These are phyloP conservation scores for Stromatinia cepivora DNA, from an alignment of 2,329 filamentous ascomycete species.

Conservation along the genomic window DNA sequence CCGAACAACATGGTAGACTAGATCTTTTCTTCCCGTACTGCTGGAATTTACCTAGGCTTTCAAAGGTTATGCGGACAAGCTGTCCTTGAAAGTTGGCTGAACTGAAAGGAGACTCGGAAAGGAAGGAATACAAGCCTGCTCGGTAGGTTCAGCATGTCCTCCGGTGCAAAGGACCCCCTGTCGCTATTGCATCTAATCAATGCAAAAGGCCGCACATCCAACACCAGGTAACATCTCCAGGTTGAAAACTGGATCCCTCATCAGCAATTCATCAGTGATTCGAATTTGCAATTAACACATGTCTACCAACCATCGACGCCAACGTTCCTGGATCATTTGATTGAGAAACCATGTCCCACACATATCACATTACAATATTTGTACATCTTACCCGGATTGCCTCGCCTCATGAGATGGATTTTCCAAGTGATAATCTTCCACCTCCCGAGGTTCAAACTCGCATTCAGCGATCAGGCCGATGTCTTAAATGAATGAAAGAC, in stretches of 20 bases:
- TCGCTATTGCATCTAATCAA: slow-evolving; percentile 27
- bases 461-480: slow-evolving; percentile 15
- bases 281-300: slow-evolving; percentile 19
- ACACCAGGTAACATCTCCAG: slow-evolving; percentile 26
- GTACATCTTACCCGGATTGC: slow-evolving; percentile 18
- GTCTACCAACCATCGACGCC: slow-evolving; percentile 19
- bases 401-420: slow-evolving; percentile 12
- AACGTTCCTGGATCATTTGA: slow-evolving; percentile 19
- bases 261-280: slow-evolving; percentile 21
- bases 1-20: slow-evolving; percentile 25
- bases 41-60: slow-evolving; percentile 25
- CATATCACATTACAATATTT: slow-evolving; percentile 16
- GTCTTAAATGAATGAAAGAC: slow-evolving; percentile 16
- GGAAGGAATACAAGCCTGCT: slow-evolving; percentile 25
- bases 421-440: slow-evolving; percentile 22
- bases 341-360: slow-evolving; percentile 16
- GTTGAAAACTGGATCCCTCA: slow-evolving; percentile 24
- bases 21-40: slow-evolving; percentile 22
- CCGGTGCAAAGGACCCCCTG: slow-evolving; percentile 24
- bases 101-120: slow-evolving; percentile 20
- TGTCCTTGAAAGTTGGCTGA: slow-evolving; percentile 23
- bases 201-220: slow-evolving; percentile 28
- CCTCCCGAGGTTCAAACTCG: slow-evolving; percentile 12
- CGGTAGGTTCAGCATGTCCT: slow-evolving; percentile 22
- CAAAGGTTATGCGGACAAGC: slow-evolving; percentile 25